phyloP scores from a whole-genome alignment of 257 asterid species.

The Solanum chiquidenum region DNA sequence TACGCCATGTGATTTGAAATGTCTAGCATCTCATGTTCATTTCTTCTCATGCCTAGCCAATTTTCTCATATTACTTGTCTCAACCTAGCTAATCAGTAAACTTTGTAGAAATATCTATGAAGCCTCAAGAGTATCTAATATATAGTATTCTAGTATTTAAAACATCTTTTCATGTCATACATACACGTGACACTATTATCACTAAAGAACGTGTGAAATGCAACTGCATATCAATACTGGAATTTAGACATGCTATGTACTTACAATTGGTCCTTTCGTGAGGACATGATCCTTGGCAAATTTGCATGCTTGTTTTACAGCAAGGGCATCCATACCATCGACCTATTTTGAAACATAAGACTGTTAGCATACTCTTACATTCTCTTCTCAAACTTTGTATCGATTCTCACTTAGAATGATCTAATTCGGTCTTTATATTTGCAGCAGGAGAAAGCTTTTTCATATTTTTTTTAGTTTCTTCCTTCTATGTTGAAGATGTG shows the following conservation, averaged over 20 bases:
- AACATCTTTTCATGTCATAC: not conserved
- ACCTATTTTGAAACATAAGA: slow-evolving; percentile 39
- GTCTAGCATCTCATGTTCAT: not conserved
- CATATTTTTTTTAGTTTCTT: not conserved
- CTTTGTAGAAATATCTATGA: not conserved
- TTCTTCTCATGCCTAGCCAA: not conserved
- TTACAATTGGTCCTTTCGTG: slow-evolving; percentile 94
- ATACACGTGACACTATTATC: not conserved
- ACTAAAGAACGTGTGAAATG: not conserved
- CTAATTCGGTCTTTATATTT: not conserved
- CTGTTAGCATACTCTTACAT: not conserved
- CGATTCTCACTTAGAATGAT: not conserved
- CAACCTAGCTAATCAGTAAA: not conserved
- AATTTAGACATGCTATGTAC: slow-evolving; percentile 11
- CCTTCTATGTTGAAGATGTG: not conserved
- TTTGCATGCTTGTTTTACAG: slow-evolving; percentile 95
- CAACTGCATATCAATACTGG: not conserved
- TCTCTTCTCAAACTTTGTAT: not conserved
- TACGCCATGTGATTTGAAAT: not conserved
- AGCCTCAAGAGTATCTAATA: not conserved
- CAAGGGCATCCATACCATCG: slow-evolving; percentile 98
- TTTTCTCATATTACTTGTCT: not conserved
- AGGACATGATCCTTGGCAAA: slow-evolving; percentile 87
- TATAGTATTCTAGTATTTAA: not conserved
- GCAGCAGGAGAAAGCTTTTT: not conserved